phyloP scores from a whole-genome alignment of 805 yeast genomes.

The Ogataea polymorpha region DNA sequence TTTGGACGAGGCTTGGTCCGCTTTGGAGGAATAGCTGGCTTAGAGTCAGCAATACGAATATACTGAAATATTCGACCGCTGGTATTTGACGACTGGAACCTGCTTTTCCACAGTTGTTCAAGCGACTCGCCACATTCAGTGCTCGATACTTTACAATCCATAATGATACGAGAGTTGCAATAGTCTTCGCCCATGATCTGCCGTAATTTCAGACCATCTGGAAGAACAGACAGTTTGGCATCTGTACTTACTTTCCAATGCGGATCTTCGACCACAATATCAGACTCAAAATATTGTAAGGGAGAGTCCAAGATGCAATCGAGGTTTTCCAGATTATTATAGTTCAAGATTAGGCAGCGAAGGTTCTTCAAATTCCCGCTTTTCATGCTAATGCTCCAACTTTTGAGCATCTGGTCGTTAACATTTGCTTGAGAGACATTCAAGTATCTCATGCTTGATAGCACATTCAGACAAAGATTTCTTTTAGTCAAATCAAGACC shows the following conservation, averaged over 20 bases:
- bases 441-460: constrained; percentile 18
- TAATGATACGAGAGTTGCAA: not conserved
- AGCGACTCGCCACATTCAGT: not conserved
- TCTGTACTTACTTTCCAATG: not conserved
- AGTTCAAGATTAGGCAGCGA: constrained; percentile 15
- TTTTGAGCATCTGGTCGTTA: constrained; percentile 20
- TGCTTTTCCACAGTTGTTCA: constrained; percentile 9
- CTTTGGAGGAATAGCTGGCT: not conserved
- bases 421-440: constrained; percentile 21
- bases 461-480: constrained; percentile 5
- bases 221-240: not conserved
- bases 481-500: constrained; percentile 10
- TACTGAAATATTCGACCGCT: not conserved
- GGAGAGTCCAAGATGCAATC: constrained; percentile 6
- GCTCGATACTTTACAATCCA: constrained; percentile 11
- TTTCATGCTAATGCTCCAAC: constrained; percentile 27
- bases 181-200: not conserved
- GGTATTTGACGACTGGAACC: constrained; percentile 2
- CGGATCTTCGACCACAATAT: not conserved
- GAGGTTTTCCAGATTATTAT: constrained; percentile 11
- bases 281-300: not conserved
- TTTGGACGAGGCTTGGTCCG: constrained; percentile 5
- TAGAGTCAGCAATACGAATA: not conserved
- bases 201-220: constrained; percentile 3
- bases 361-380: constrained; percentile 25